These are phyloP conservation scores for Eucalyptus albens DNA, from an alignment of 345 rosid species.

Conservation along the genomic window DNA sequence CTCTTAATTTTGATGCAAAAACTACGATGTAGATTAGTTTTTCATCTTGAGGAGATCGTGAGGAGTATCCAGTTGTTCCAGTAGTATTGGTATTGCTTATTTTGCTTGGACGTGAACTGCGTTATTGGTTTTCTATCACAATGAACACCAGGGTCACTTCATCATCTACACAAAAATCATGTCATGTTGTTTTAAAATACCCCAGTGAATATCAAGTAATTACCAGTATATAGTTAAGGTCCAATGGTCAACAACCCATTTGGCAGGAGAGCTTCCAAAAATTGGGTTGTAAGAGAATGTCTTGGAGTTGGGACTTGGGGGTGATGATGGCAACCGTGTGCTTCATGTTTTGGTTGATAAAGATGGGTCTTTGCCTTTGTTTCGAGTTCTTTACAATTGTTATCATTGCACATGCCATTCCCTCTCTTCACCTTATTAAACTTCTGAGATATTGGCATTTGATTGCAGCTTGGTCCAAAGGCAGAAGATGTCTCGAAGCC, in stretches of 20 bases:
- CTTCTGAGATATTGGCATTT: neutral
- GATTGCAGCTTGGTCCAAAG: conserved; percentile 82
- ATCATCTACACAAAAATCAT: neutral
- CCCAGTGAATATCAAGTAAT: neutral
- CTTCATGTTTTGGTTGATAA: neutral
- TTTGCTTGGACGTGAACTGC: neutral
- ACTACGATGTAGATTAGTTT: neutral
- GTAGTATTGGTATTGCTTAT: neutral
- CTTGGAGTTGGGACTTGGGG: neutral
- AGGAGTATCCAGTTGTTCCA: neutral
- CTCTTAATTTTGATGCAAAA: neutral
- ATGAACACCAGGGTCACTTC: neutral
- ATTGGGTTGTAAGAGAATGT: neutral
- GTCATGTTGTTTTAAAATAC: neutral
- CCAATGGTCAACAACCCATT: neutral
- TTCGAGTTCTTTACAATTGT: neutral
- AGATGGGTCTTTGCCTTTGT: neutral
- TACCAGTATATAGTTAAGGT: neutral
- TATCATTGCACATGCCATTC: neutral
- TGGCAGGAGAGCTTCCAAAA: neutral
- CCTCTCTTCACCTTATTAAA: neutral
- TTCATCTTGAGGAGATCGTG: neutral
- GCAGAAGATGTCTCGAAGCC: conserved; percentile 78
- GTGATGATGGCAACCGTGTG: neutral
- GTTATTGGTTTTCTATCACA: neutral